Base-by-base conservation (phyloP, 495 filamentous ascomycete species). In the Echria macrotheca region DNA sequence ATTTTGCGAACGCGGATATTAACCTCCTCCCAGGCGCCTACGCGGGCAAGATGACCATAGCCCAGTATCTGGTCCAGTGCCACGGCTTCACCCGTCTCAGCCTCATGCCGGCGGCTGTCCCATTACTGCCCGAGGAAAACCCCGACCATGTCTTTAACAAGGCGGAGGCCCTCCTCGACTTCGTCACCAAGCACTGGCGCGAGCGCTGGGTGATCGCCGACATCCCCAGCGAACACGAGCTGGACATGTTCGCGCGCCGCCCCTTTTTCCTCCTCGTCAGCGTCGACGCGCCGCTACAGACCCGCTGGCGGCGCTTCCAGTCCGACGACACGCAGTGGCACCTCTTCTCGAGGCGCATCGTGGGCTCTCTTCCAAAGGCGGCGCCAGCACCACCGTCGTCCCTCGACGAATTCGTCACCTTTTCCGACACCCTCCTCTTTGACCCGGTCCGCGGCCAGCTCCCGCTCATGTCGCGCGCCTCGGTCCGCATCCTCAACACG, bases 181-280 rank as follows among this genome's bases (percentile, higher is more conserved):
- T 86, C 58, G 86, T 89, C 36, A 97, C 93, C 3, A 85, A 84
- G 60, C 66, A 78, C 55, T 98, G 91, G 91, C 78, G 77, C 52
- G 79, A 81, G 47, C 75, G 77, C 23, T 97, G 84, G 80, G 87
- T 96, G 5, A 93, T 85, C 1, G 89, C 86, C 18, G 81, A 89
- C 58, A 83, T 96, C 51, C 75, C 81, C 67, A 76, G 82, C 57
- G 81, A 85, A 24, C 50, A 50, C 1, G 75, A 83, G 6, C 71
- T 95, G 1, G 86, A 95, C 53, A 70, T 77, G 9, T 81, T 96
- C 28, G 65, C 79, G 28, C 74, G 83, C 19, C 82, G 93, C 10
- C 93, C 93, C 1, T 95, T 93, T 69, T 98, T 97, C 69, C 76
- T 98, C 42, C 79, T 97, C 12, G 76, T 97, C 50, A 90, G 86